These are phyloP conservation scores for Umbelopsis sp. DNA, from an alignment of 192 early-diverging fungal species.

Conservation along the genomic window DNA sequence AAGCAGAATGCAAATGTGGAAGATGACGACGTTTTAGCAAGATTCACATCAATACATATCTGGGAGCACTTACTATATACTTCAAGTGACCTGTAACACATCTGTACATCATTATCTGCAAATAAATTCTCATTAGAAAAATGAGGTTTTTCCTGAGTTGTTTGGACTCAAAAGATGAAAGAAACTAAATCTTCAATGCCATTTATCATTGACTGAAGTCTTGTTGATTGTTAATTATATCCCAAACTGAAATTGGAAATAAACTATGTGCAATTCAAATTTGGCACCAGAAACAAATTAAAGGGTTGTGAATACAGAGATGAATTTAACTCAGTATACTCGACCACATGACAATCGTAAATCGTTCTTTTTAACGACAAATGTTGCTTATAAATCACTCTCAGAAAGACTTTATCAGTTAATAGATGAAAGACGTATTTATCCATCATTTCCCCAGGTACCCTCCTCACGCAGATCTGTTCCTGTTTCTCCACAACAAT, in stretches of 20 bases:
- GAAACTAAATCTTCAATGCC: too few relatives aligned
- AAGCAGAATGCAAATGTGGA: slow-evolving; percentile 1
- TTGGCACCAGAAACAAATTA: not conserved
- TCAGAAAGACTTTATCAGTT: slow-evolving; percentile 4
- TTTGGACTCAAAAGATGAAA: too few relatives aligned
- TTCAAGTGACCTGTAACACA: not conserved
- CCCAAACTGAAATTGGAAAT: too few relatives aligned
- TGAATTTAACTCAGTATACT: not conserved
- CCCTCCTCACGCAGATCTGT: too few relatives aligned
- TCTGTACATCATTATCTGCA: not conserved
- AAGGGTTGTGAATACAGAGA: not conserved
- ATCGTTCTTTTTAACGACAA: too few relatives aligned
- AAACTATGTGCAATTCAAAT: not conserved
- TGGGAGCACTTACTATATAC: slow-evolving; percentile 4
- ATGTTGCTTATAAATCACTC: not conserved
- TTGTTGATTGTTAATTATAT: too few relatives aligned
- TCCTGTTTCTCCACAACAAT: too few relatives aligned
- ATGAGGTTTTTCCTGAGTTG: too few relatives aligned
- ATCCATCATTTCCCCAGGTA: too few relatives aligned
- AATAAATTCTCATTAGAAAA: too few relatives aligned
- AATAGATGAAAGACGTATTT: too few relatives aligned
- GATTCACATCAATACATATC: not conserved
- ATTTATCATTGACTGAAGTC: too few relatives aligned
- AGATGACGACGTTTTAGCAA: not conserved
- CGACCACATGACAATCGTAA: not conserved